Base-by-base conservation (phyloP, 1,139 yeast genomes). In the Yamadazyma atmosphaerica region DNA sequence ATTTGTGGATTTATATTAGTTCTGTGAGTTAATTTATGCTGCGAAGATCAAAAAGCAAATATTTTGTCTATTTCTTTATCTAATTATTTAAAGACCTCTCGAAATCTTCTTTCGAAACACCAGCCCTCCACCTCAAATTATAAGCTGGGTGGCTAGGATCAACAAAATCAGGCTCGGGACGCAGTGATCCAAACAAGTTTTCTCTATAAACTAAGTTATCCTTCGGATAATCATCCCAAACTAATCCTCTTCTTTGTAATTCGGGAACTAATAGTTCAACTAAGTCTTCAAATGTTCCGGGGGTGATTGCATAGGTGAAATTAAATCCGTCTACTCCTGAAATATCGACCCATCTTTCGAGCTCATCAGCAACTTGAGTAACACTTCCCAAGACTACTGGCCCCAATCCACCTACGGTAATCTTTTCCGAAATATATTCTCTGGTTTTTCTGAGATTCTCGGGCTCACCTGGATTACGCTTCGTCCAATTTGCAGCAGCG, bases 111-210 rank as follows among this genome's bases (percentile, higher is more conserved):
- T 57, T 63, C 1, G 66, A 39, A 40, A 60, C 68, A 17, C 64
- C 67, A 10, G 62, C 59, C 35, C 52, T 55, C 76, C 76, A 70
- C 54, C 71, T 64, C 30, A 67, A 52, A 2, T 52, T 53, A 45
- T 67, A 46, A 8, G 74, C 74, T 14, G 72, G 72, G 42, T 70
- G 75, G 45, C 52, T 42, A 9, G 51, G 52, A 32, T 42, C 45
- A 13, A 58, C 47, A 42, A 42, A 59, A 17, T 43, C 40, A 9
- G 60, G 50, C 15, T 57, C 62, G 4, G 51, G 47, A n/a, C 59
- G 49, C 22, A 50, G 54, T 13, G 45, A 37, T 6, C 64, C 64
- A 42, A 57, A 59, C 6, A 59, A 25, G 37, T 55, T 58, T 41
- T 59, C 64, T 43, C 64, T 52, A 39, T 49, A 58, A 4, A 60